A percentile compares a stretch with the other conserved stretches of the same genome.
phyloP scores from a whole-genome alignment of 108 stramenopile species.

The Aurantiochytrium sp. region DNA sequence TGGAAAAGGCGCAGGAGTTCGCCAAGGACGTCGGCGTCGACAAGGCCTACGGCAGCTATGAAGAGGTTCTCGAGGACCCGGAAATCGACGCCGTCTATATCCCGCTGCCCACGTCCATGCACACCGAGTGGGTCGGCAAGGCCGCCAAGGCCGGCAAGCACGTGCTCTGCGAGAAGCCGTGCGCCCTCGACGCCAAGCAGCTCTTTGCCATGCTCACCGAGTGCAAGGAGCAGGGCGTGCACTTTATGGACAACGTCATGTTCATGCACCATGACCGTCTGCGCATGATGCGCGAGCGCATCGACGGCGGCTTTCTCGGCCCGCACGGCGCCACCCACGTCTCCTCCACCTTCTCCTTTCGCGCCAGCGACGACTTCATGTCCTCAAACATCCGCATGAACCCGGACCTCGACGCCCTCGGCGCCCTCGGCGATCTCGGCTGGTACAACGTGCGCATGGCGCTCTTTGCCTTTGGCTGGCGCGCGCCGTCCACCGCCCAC shows the following conservation, averaged over 20 bases:
- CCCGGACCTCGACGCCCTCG: constrained; percentile 27
- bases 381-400: constrained; percentile 17
- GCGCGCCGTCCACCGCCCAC: not conserved
- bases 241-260: constrained; percentile 37
- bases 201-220: not conserved
- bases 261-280: constrained; percentile 40
- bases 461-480: constrained; percentile 7
- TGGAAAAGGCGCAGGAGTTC: constrained; percentile 27
- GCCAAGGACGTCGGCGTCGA: not conserved
- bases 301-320: not conserved
- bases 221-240: not conserved
- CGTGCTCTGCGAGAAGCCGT: constrained; percentile 42
- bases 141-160: constrained; percentile 38
- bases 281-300: not conserved
- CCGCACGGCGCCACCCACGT: not conserved
- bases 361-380: not conserved
- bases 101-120: constrained; percentile 37
- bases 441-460: constrained; percentile 32
- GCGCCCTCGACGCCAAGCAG: constrained; percentile 1
- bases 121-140: constrained; percentile 40
- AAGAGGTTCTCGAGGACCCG: not conserved
- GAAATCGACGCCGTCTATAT: constrained; percentile 37
- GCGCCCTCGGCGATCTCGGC: constrained; percentile 35
- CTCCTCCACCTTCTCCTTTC: constrained; percentile 14
- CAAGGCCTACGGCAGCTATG: constrained; percentile 18